A percentile compares a stretch with the other conserved stretches of the same genome.
Conservation (phyloP, 176 grass and related monocot species). For the Poa pratensis region DNA sequence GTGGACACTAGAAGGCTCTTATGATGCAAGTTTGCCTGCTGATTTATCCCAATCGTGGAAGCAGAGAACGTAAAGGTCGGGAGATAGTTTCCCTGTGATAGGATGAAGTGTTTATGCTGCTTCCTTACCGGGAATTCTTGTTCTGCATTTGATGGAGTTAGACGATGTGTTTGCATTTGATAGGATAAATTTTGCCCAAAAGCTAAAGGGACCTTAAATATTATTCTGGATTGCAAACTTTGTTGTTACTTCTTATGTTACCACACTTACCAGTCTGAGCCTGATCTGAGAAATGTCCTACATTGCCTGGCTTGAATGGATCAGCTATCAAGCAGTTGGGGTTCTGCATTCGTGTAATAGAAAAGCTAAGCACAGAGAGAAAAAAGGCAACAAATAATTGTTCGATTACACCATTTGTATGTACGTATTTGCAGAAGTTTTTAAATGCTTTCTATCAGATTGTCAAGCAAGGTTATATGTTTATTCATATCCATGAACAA, state of each 20-base stretch:
- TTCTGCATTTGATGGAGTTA: conserved; percentile 29
- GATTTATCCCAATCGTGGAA: not conserved
- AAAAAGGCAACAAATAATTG: not conserved
- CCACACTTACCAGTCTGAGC: not conserved
- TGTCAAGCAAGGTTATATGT: conserved; percentile 2
- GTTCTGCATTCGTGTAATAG: not conserved
- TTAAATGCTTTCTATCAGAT: not conserved
- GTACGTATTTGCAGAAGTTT: not conserved
- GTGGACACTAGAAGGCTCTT: not conserved
- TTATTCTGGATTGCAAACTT: not conserved
- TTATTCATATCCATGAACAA: not conserved
- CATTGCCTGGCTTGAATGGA: not conserved
- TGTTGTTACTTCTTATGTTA: not conserved
- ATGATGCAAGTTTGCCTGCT: not conserved
- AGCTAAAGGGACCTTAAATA: not conserved
- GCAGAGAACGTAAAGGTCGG: not conserved
- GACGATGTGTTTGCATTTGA: not conserved
- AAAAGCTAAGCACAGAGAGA: not conserved
- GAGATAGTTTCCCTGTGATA: not conserved
- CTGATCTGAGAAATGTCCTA: not conserved
- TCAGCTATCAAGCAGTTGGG: not conserved
- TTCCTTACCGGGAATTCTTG: not conserved
- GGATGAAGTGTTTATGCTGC: conserved; percentile 9
- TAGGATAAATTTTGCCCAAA: not conserved
- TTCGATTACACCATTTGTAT: not conserved